Evolutionary conservation across 2,329 filamentous ascomycete species (phyloP).

Genomic region (Aspergillus sp.): DNA sequence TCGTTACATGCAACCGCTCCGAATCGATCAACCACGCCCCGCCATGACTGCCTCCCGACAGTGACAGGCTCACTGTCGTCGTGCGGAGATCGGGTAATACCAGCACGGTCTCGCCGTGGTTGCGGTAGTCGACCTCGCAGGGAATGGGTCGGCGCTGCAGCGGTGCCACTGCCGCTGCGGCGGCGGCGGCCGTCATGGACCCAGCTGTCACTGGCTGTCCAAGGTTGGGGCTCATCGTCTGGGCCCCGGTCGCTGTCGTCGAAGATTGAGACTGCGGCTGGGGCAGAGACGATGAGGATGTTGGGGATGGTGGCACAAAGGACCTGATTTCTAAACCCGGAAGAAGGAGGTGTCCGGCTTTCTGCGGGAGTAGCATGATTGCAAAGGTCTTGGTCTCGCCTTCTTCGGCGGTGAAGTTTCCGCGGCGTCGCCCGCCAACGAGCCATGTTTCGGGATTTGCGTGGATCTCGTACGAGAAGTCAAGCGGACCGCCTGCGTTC

Average conservation of each 20-base stretch:
- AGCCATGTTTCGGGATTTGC: slow-evolving; percentile 78
- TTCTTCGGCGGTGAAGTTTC: slow-evolving; percentile 64
- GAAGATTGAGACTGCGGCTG: slow-evolving; percentile 24
- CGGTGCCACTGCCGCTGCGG: slow-evolving; percentile 17
- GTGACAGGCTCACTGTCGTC: slow-evolving; percentile 73
- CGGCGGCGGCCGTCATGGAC: background rate
- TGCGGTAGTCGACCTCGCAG: slow-evolving; percentile 79
- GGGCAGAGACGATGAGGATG: slow-evolving; percentile 7
- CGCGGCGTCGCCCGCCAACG: slow-evolving; percentile 76
- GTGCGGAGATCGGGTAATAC: slow-evolving; percentile 71
- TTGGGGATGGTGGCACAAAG: slow-evolving; percentile 51
- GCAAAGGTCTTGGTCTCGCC: slow-evolving; percentile 58
- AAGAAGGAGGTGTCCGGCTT: slow-evolving; percentile 74
- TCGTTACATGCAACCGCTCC: slow-evolving; percentile 42
- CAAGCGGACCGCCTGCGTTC: slow-evolving; percentile 54
- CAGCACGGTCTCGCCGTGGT: slow-evolving; percentile 73
- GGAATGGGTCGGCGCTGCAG: slow-evolving; percentile 45
- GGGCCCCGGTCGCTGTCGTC: slow-evolving; percentile 15
- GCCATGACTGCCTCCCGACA: slow-evolving; percentile 56
- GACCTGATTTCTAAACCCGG: slow-evolving; percentile 75
- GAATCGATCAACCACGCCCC: slow-evolving; percentile 69
- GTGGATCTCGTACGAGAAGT: slow-evolving; percentile 82
- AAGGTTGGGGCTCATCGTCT: background rate
- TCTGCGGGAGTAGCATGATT: slow-evolving; percentile 76
- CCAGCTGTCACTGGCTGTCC: slow-evolving; percentile 13